Evolutionary conservation across 2,329 filamentous ascomycete species (phyloP).

Genomic region (Fusarium duplospermum): DNA sequence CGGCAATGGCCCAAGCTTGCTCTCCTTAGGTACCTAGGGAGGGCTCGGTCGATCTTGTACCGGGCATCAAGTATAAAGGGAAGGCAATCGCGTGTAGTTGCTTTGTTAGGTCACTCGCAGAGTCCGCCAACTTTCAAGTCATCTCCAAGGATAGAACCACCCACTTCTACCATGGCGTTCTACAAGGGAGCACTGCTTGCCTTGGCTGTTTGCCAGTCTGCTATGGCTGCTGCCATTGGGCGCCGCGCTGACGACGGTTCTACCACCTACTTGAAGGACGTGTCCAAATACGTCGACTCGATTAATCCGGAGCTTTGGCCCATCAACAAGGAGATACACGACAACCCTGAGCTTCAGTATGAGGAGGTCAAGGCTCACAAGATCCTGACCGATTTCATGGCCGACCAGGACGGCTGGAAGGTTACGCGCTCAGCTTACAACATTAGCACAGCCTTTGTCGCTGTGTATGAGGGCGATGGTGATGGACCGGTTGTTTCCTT

Average conservation of each 20-base stretch:
- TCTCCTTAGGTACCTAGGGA: neutral
- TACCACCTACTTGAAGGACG: neutral
- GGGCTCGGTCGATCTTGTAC: neutral
- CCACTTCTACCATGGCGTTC: neutral
- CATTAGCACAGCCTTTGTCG: neutral
- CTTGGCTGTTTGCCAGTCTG: neutral
- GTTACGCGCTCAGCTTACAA: neutral
- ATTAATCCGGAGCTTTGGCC: conserved; percentile 6
- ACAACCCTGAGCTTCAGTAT: conserved; percentile 55
- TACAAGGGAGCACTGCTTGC: neutral
- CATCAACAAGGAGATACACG: conserved; percentile 54
- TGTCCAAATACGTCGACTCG: neutral
- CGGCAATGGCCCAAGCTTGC: neutral
- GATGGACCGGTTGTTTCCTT: neutral
- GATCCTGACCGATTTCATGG: conserved; percentile 51
- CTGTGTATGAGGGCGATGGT: neutral
- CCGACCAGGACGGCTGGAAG: conserved; percentile 27
- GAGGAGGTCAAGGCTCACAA: conserved; percentile 55
- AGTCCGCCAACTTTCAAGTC: neutral
- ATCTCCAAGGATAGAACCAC: neutral
- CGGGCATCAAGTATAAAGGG: neutral
- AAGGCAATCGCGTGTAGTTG: neutral
- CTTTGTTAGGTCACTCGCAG: neutral
- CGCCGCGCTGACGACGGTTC: neutral
- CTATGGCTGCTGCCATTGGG: neutral